Evolutionary conservation across 140 eudicot genomes (phyloP), one percentile per base, ranked within the genome.

Genomic region (Ambrosia hybrid): DNA sequence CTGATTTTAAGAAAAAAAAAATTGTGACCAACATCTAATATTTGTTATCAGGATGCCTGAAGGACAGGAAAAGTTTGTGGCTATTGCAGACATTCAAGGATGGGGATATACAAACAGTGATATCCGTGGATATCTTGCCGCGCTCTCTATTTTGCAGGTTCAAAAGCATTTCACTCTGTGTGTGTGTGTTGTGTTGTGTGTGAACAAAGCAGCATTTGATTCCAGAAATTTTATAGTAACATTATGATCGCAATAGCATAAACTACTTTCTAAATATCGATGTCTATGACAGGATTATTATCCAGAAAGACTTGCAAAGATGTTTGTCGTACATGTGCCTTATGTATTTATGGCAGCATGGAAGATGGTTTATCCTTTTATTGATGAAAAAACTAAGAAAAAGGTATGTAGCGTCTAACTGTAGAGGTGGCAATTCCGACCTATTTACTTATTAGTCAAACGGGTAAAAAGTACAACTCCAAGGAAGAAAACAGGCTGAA

Each of bases 101-200:
- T 94, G 92, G 91, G 99, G 99, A 57, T 94, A 86, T 72, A 55
- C 89, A 16, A 90, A 88, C 76, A 88, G 83, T 63, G 99, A 94
- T 70, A 55, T 86, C 36, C 91, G 96, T 12, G 96, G 83, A 77
- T 84, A 76, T 76, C 79, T 88, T 62, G 97, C 85, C 5, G 74
- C 97, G 2, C 78, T 94, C 16, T 72, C 90, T 67, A 83, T 91
- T 74, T 73, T 90, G 78, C 99, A 94, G 97, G 99, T 93, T 56
- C 33, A 53, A 45, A 65, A 7, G 17, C 67, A 78, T 49, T 41
- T 37, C 43, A 55, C 36, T 68, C 21, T 21, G 14, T 34, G 57
- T 71, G 14, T 51, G 6, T 57, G 46, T 34, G 33, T 64, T 37
- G 15, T 15, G 45, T 51, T 39, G 46, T 76, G 46, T 67, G 34